Percentiles rank a stretch among this genome's conserved stretches.
Conservation (phyloP, 495 filamentous ascomycete species). For the Talaromyces wortmannii region DNA sequence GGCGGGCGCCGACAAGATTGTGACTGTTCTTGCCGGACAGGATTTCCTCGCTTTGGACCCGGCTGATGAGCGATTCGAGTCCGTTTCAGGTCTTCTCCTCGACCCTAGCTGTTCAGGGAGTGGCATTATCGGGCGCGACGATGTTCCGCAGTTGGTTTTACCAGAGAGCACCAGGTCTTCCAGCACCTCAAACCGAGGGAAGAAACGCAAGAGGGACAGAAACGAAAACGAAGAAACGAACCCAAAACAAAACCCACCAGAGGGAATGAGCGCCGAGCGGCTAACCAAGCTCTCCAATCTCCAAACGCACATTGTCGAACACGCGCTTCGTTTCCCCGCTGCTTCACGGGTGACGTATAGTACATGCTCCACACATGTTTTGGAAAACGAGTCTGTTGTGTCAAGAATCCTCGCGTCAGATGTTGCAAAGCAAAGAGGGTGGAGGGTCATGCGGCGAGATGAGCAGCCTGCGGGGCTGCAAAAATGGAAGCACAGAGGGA, state of each 20-base stretch:
- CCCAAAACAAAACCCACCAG: constrained; percentile 13
- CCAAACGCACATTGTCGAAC: constrained; percentile 68
- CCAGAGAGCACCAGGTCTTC: constrained; percentile 16
- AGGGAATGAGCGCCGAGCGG: constrained; percentile 33
- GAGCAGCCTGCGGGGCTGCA: constrained; percentile 65
- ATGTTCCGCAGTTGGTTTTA: constrained; percentile 52
- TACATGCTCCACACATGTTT: constrained; percentile 80
- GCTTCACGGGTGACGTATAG: constrained; percentile 78
- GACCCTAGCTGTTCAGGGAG: constrained; percentile 94
- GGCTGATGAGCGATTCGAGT: constrained; percentile 33
- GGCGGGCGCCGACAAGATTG: constrained; percentile 60
- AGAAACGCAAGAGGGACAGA: constrained; percentile 34
- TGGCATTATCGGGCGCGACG: constrained; percentile 84
- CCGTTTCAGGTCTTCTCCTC: constrained; percentile 69
- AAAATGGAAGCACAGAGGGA: constrained; percentile 66
- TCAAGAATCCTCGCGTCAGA: constrained; percentile 56
- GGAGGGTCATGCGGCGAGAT: constrained; percentile 63
- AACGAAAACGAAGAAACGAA: constrained; percentile 25
- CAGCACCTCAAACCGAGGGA: constrained; percentile 15
- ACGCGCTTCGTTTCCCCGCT: constrained; percentile 77
- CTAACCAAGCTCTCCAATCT: constrained; percentile 68
- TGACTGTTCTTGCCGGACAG: constrained; percentile 58
- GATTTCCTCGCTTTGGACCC: constrained; percentile 80
- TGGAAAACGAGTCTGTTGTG: constrained; percentile 88
- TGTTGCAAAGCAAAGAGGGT: constrained; percentile 61